These are phyloP conservation scores for Echria macrotheca DNA, from an alignment of 495 filamentous ascomycete genomes.

Conservation along the genomic window DNA sequence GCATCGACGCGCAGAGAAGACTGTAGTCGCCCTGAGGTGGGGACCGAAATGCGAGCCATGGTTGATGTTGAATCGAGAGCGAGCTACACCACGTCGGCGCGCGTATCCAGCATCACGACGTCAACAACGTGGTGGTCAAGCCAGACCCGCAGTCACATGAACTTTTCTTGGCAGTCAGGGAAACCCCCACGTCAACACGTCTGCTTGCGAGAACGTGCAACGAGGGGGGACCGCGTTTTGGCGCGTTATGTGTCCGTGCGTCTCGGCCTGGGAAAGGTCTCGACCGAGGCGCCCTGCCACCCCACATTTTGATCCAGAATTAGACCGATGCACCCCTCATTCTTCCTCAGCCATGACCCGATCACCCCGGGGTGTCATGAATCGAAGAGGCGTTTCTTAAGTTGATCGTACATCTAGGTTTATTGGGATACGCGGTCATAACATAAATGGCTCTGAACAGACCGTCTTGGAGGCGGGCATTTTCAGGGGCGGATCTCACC, in stretches of 20 bases:
- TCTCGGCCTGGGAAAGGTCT: too few relatives aligned
- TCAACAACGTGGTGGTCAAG: slow-evolving; percentile 8
- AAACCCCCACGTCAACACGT: slow-evolving; percentile 9
- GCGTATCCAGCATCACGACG: slow-evolving; percentile 1
- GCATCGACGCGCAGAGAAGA: slow-evolving; percentile 56
- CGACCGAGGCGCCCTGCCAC: neutral
- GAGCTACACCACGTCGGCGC: slow-evolving; percentile 1
- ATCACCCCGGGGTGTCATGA: too few relatives aligned
- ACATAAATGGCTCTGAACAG: too few relatives aligned
- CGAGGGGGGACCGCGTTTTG: too few relatives aligned
- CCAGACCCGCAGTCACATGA: neutral
- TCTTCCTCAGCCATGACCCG: neutral
- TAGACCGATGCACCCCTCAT: neutral
- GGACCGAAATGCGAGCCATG: slow-evolving; percentile 42
- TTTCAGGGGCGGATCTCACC: slow-evolving; percentile 1
- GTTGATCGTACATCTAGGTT: neutral
- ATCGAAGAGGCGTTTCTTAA: too few relatives aligned
- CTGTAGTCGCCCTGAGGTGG: slow-evolving; percentile 41
- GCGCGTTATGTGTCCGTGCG: too few relatives aligned
- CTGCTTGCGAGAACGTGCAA: too few relatives aligned
- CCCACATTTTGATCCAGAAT: neutral
- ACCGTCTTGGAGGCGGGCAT: neutral
- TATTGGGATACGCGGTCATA: neutral
- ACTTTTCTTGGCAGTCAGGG: neutral
- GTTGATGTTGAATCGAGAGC: neutral